phyloP scores from a whole-genome alignment of 805 yeast genomes.

The Groenewaldozyma tartarivorans region DNA sequence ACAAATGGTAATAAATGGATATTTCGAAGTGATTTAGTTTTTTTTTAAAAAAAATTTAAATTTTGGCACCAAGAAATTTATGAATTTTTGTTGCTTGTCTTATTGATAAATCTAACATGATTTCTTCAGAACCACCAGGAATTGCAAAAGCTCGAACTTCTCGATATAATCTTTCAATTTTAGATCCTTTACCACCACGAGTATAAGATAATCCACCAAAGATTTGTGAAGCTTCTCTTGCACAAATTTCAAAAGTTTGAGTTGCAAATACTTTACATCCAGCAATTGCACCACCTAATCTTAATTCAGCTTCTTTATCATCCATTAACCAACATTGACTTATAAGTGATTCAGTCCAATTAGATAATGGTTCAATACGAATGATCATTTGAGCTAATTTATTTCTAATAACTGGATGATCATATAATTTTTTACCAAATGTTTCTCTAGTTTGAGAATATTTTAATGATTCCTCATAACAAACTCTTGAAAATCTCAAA shows the following conservation, averaged over 20 bases:
- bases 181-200: slow-evolving; percentile 35
- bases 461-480: slow-evolving; percentile 30
- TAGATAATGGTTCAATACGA: slow-evolving; percentile 32
- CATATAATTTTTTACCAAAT: slow-evolving; percentile 31
- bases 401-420: slow-evolving; percentile 34
- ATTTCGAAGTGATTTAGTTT: slow-evolving; percentile 46
- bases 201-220: slow-evolving; percentile 36
- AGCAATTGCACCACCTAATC: slow-evolving; percentile 35
- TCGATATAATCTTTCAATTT: slow-evolving; percentile 34
- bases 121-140: slow-evolving; percentile 38
- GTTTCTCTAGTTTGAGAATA: slow-evolving; percentile 35
- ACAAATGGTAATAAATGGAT: slow-evolving; percentile 52
- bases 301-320: slow-evolving; percentile 28
- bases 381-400: slow-evolving; percentile 34
- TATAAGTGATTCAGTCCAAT: slow-evolving; percentile 30
- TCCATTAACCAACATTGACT: slow-evolving; percentile 26
- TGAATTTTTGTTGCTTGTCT: slow-evolving; percentile 33
- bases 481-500: slow-evolving; percentile 29
- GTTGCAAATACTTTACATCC: slow-evolving; percentile 33
- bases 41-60: slow-evolving; percentile 18
- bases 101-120: slow-evolving; percentile 33
- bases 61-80: slow-evolving; percentile 31
- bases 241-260: slow-evolving; percentile 33
- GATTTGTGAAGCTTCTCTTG: slow-evolving; percentile 36
- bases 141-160: slow-evolving; percentile 37